These are phyloP conservation scores for Neurospora sp. DNA, from an alignment of 495 filamentous ascomycete species.

Conservation along the genomic window DNA sequence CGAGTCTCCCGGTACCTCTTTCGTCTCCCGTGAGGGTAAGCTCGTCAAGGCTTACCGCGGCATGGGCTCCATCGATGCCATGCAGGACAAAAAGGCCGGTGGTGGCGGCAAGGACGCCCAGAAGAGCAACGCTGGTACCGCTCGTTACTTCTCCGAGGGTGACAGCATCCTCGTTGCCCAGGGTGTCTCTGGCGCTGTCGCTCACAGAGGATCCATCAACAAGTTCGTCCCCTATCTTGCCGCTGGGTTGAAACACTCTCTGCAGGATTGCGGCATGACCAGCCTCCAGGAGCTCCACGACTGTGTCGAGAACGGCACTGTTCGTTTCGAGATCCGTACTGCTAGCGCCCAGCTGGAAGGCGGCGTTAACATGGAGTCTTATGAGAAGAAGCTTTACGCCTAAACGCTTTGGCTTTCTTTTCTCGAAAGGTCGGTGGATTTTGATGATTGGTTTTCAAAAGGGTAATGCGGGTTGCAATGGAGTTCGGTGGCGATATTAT, in stretches of 20 bases:
- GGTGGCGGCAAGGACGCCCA: conserved; percentile 56
- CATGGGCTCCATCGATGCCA: conserved; percentile 97
- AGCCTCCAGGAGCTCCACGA: conserved; percentile 68
- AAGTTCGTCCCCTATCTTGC: conserved; percentile 95
- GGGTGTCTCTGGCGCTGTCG: conserved; percentile 71
- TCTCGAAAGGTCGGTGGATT: not conserved
- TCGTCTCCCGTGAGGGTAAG: conserved; percentile 88
- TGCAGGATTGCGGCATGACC: conserved; percentile 87
- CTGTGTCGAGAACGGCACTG: conserved; percentile 61
- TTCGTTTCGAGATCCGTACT: conserved; percentile 89
- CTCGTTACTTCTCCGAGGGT: conserved; percentile 97
- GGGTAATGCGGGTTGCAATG: not conserved
- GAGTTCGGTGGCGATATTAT: not conserved
- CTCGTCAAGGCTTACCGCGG: conserved; percentile 98
- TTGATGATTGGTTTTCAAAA: not conserved
- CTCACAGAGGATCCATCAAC: conserved; percentile 61
- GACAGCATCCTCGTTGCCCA: conserved; percentile 90
- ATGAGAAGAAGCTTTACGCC: conserved; percentile 98
- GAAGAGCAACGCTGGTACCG: conserved; percentile 89
- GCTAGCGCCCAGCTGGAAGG: conserved; percentile 93
- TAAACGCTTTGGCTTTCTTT: conserved; percentile 27
- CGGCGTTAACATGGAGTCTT: conserved; percentile 93
- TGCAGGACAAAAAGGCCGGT: conserved; percentile 96
- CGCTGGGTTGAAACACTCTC: conserved; percentile 89
- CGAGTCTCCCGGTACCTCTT: conserved; percentile 94